Evolutionary conservation across 768 basidiomycete species (phyloP).

Genomic region (Infundibulicybe gibba): DNA sequence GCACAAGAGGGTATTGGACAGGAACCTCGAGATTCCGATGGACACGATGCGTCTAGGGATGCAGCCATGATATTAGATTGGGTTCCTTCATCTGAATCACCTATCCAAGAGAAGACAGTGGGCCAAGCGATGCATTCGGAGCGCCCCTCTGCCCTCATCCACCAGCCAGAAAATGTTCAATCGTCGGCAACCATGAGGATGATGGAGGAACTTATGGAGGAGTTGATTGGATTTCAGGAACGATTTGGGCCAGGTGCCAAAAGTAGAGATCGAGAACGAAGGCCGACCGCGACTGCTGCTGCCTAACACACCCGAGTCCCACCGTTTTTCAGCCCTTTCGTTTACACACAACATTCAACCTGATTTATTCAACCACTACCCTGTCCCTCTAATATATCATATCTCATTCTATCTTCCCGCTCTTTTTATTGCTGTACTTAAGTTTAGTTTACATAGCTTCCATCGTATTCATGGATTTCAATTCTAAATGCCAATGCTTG

Average conservation of each 20-base stretch:
- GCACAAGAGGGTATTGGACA: background rate
- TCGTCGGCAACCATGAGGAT: slow-evolving; percentile 62
- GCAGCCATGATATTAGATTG: slow-evolving; percentile 13
- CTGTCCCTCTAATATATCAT: too few relatives aligned
- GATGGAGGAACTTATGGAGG: slow-evolving; percentile 91
- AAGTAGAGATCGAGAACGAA: slow-evolving; percentile 49
- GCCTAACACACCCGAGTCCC: slow-evolving; percentile 4
- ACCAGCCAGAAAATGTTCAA: slow-evolving; percentile 6
- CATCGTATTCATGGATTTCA: too few relatives aligned
- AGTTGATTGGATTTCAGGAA: slow-evolving; percentile 86
- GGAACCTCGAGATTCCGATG: background rate
- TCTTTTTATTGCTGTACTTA: too few relatives aligned
- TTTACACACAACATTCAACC: too few relatives aligned
- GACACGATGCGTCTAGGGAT: slow-evolving; percentile 8
- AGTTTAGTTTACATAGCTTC: too few relatives aligned
- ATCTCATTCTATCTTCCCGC: too few relatives aligned
- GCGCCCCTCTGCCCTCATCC: background rate
- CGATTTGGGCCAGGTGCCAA: slow-evolving; percentile 63
- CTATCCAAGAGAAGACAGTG: background rate
- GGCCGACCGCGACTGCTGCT: slow-evolving; percentile 25
- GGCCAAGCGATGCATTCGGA: background rate
- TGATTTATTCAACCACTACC: too few relatives aligned
- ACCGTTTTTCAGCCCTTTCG: too few relatives aligned
- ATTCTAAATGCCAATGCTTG: too few relatives aligned
- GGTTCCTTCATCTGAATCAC: slow-evolving; percentile 2